These are phyloP conservation scores for Vaccinium corymbosum DNA, from an alignment of 148 eudicot species.

Conservation along the genomic window DNA sequence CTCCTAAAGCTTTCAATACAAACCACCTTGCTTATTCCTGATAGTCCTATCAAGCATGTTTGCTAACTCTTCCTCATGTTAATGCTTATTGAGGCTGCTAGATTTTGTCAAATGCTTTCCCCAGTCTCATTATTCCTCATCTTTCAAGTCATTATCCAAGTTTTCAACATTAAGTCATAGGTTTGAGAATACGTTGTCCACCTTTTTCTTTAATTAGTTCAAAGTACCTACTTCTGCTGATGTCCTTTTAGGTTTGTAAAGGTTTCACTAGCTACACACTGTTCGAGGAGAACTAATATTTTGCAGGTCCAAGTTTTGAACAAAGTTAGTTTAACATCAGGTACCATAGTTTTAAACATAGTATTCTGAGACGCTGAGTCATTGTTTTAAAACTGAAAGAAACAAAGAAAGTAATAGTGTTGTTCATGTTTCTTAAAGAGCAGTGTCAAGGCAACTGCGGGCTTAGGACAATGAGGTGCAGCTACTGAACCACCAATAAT, in stretches of 20 bases:
- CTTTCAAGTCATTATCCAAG: neutral
- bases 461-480: neutral
- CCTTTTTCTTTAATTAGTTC: neutral
- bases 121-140: neutral
- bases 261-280: neutral
- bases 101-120: neutral
- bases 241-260: neutral
- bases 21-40: neutral
- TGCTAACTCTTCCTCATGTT: conserved; percentile 3
- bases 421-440: neutral
- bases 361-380: neutral
- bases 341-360: neutral
- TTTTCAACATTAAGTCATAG: neutral
- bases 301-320: neutral
- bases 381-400: neutral
- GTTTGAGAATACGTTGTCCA: neutral
- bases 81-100: neutral
- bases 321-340: neutral
- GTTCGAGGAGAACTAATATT: neutral
- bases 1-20: neutral
- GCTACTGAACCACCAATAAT: neutral
- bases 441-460: neutral
- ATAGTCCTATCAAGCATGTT: neutral
- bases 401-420: conserved; percentile 4
- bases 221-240: neutral